Base-by-base conservation (phyloP, 2,329 filamentous ascomycete genomes). In the Harringtonia aguacate region DNA sequence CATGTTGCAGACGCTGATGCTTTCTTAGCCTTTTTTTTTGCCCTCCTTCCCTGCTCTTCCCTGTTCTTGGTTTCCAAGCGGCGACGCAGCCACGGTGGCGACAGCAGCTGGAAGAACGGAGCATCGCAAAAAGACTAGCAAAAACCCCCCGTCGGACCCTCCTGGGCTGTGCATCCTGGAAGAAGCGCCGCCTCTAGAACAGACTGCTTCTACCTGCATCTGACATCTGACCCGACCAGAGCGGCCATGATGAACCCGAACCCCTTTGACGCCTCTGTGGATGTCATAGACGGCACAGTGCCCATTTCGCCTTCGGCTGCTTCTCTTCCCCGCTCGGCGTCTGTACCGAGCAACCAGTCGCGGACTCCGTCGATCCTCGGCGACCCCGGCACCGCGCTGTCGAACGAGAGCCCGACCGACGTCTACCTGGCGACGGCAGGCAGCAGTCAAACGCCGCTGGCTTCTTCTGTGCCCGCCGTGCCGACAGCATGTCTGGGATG, bases 401-500 rank as follows among this genome's bases (percentile, higher is more conserved):
- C 41, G 8, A 44, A 39, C 33, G 40, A 27, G 7, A 47, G 45
- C 20, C 46, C 46, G 6, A 39, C 37, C 29, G 47, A 46, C 4
- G 18, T 35, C 4, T 45, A 7, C 10, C 10, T 10, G 24, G 24
- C 49, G 12, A 14, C 44, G 4, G 14, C 8, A 10, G 10, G 4
- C 31, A 14, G 13, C 24, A 24, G 34, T 37, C 10, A 41, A 34
- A 10, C 24, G 21, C 12, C 24, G 28, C 13, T 48, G 35, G 8
- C 43, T 21, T 6, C 42, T 4, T 17, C 42, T 2, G 43, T 48
- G 15, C 28, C 45, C 5, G 45, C 46, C 15, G 50, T 53, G 10
- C 65, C 72, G 39, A 70, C 73, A 27, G 73, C 73, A 21, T 77
- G 73, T 55, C 61, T 77, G 37, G 67, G 68, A 45, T 77, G 73